Evolutionary conservation across 2,329 filamentous ascomycete genomes (phyloP).

Genomic region (Botrytis squamosa): DNA sequence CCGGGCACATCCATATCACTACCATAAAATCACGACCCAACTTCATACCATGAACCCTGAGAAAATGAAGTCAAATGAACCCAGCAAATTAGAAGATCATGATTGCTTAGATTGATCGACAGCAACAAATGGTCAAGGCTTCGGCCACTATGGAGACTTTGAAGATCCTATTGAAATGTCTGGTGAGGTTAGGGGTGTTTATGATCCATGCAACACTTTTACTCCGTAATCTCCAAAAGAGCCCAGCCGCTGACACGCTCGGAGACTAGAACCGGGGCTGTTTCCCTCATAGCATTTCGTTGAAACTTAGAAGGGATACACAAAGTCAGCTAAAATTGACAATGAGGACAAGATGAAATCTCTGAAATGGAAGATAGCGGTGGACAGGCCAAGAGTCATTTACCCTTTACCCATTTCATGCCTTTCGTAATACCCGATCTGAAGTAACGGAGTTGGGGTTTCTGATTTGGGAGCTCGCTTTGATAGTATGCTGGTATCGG

Average conservation of each 20-base stretch:
- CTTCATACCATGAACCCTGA: conserved; percentile 18
- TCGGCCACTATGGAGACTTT: conserved; percentile 19
- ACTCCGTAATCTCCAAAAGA: conserved; percentile 3
- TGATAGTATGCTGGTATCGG: not conserved
- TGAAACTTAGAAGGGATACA: conserved; percentile 1
- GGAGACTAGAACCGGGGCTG: conserved; percentile 13
- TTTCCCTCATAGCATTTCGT: conserved; percentile 11
- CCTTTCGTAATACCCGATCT: conserved; percentile 10
- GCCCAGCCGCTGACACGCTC: conserved; percentile 14
- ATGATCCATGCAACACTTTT: conserved; percentile 18
- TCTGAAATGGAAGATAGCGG: not conserved
- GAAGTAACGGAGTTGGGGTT: not conserved
- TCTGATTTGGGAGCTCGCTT: not conserved
- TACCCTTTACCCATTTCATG: conserved; percentile 1
- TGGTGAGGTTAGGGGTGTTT: conserved; percentile 14
- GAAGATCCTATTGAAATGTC: conserved; percentile 16
- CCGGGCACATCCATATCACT: conserved; percentile 5
- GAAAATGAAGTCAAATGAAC: not conserved
- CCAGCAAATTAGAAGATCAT: conserved; percentile 10
- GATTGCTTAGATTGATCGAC: conserved; percentile 22
- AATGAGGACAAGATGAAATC: conserved; percentile 1
- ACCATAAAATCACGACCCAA: conserved; percentile 15
- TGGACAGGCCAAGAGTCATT: not conserved
- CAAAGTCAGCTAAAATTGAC: not conserved
- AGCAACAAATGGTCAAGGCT: conserved; percentile 21